Conservation (phyloP, 129 eudicot species). For the Chrysanthemum seticuspe region DNA sequence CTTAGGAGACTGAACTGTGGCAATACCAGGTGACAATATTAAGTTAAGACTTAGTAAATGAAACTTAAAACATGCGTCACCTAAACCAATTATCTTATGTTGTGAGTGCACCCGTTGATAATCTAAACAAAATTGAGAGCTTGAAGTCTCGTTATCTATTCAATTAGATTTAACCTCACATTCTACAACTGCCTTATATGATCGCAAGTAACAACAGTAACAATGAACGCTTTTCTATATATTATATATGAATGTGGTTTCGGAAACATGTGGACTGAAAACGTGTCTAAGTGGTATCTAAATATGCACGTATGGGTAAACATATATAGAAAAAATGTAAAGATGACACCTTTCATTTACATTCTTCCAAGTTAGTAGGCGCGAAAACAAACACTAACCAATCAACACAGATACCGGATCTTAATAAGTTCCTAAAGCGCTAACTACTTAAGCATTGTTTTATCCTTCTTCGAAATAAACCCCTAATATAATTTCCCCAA, state of each 20-base stretch:
- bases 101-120: conserved; percentile 12
- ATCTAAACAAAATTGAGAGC: neutral
- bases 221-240: neutral
- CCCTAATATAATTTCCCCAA: neutral
- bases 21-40: conserved; percentile 9
- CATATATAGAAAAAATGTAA: conserved; percentile 8
- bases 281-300: conserved; percentile 1
- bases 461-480: too few relatives aligned
- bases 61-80: neutral
- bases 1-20: conserved; percentile 15
- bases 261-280: neutral
- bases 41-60: conserved; percentile 5
- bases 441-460: too few relatives aligned
- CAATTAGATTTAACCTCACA: neutral
- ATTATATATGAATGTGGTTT: too few relatives aligned
- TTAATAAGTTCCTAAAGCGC: too few relatives aligned
- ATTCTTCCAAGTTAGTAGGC: neutral
- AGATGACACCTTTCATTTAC: conserved; percentile 12
- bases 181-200: conserved; percentile 5
- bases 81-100: conserved; percentile 14
- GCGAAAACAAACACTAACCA: too few relatives aligned
- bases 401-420: too few relatives aligned
- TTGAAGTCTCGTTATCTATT: neutral
- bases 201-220: conserved; percentile 2
- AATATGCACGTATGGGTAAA: neutral